Base-by-base conservation (phyloP, 257 asterid species). In the Prunella vulgaris region DNA sequence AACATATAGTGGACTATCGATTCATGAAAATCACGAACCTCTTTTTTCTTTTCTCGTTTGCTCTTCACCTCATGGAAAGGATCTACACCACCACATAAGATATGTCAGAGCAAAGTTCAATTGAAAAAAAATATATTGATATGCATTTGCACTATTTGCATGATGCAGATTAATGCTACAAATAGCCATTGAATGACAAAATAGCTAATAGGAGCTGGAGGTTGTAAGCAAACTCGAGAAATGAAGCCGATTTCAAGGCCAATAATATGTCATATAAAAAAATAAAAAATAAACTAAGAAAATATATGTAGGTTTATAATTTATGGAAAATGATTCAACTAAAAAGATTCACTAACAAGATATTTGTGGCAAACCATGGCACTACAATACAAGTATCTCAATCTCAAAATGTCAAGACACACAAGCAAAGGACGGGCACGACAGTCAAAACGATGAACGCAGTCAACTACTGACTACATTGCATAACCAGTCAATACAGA, bases 21-120 rank as follows among this genome's bases (percentile, higher is more conserved):
- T n/a, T n/a, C n/a, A n/a, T n/a, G n/a, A n/a, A n/a, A n/a, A n/a
- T n/a, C 30, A 79, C 83, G 3, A 78, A 89, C 98, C 96, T 87
- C 96, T 84, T 92, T 92, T 76, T 87, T 92, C 90, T 86, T 92
- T 69, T 89, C 96, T 60, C 96, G 87, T 67, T 92, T 92, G 85
- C 95, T 92, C 92, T 92, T 92, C 86, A 92, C 98, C 87, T 92
- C 96, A 70, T 44, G 84, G 81, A 77, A 77, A 56, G 79, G 81
- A 74, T 75, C 98, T 93, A 82, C 32, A 77, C 46, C 80, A 78
- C 69, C 44, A 70, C 62, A 56, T 64, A 63, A 66, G 58, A 68
- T 57, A 51, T 46, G 74, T 81, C 62, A 81, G 84, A 77, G 15
- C 73, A 59, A 66, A 46, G 6, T 40, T 62, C 32, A 77, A 66